phyloP scores from a whole-genome alignment of 2,329 filamentous ascomycete genomes.

The Blumeria graminis region DNA sequence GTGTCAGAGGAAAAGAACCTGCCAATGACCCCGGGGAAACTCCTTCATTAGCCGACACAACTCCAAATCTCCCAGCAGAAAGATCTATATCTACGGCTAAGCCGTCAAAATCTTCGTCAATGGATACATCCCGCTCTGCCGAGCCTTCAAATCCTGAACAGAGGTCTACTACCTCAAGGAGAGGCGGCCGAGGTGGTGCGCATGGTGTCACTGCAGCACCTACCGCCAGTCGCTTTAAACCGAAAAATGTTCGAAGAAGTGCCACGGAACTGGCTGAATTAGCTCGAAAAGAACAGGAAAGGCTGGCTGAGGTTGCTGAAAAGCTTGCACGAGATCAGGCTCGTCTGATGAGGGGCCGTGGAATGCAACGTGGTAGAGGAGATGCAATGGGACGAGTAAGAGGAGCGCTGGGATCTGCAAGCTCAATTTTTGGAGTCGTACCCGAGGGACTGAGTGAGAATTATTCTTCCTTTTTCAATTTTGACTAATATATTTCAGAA shows the following conservation, averaged over 20 bases:
- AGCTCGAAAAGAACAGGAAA: conserved; percentile 6
- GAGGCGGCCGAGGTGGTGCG: conserved; percentile 6
- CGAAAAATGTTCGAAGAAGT: conserved; percentile 12
- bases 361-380: conserved; percentile 12
- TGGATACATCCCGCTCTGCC: too few relatives aligned
- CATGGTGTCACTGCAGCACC: conserved; percentile 3
- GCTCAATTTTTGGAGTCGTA: conserved; percentile 8
- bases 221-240: conserved; percentile 13
- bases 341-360: conserved; percentile 6
- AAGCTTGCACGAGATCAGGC: conserved; percentile 5
- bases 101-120: too few relatives aligned
- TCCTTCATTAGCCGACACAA: too few relatives aligned
- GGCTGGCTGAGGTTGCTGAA: conserved; percentile 4
- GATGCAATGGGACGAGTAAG: conserved; percentile 14
- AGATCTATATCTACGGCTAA: too few relatives aligned
- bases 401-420: conserved; percentile 4
- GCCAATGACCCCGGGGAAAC: too few relatives aligned
- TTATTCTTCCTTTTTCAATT: not conserved
- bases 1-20: too few relatives aligned
- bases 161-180: not conserved
- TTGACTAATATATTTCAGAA: not conserved
- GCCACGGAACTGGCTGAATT: conserved; percentile 9
- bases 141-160: not conserved
- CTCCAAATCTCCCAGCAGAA: too few relatives aligned
- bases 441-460: conserved; percentile 9